Evolutionary conservation across 148 eudicot genomes (phyloP).

Genomic region (Chenopodium formosanum): DNA sequence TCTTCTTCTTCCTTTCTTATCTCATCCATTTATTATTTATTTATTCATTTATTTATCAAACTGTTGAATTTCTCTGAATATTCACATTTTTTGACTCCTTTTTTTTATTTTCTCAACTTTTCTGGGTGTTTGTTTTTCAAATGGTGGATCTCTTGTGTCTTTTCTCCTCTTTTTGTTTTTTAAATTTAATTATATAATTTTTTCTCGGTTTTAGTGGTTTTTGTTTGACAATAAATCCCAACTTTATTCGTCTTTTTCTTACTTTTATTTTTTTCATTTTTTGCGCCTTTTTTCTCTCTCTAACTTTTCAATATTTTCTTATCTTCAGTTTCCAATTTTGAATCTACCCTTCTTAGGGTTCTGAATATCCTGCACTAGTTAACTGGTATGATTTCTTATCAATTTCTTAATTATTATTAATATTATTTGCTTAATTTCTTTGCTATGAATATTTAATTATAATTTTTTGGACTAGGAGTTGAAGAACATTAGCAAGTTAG

Average conservation of each 20-base stretch:
- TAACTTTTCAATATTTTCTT: conserved; percentile 7
- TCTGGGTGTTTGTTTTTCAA: not conserved
- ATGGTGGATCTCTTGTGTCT: conserved; percentile 35
- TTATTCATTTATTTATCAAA: not conserved
- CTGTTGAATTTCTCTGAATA: not conserved
- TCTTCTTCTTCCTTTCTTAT: not conserved
- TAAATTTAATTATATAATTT: not conserved
- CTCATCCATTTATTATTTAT: not conserved
- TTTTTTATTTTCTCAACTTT: not conserved
- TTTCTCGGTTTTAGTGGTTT: conserved; percentile 33
- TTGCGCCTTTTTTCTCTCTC: not conserved
- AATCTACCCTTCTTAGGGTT: conserved; percentile 7
- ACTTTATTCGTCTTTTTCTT: conserved; percentile 31
- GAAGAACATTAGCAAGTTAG: not conserved
- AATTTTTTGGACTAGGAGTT: not conserved
- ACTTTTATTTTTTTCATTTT: not conserved
- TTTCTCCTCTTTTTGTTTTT: not conserved
- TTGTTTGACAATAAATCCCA: conserved; percentile 23
- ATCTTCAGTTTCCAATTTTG: conserved; percentile 17
- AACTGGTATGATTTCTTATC: conserved; percentile 16
- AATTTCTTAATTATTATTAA: not conserved
- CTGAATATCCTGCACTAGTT: not conserved
- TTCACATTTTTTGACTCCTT: not conserved
- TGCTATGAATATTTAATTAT: not conserved
- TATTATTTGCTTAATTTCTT: not conserved